phyloP scores from a whole-genome alignment of 2,329 filamentous ascomycete species.

The Colletotrichum australisinense region DNA sequence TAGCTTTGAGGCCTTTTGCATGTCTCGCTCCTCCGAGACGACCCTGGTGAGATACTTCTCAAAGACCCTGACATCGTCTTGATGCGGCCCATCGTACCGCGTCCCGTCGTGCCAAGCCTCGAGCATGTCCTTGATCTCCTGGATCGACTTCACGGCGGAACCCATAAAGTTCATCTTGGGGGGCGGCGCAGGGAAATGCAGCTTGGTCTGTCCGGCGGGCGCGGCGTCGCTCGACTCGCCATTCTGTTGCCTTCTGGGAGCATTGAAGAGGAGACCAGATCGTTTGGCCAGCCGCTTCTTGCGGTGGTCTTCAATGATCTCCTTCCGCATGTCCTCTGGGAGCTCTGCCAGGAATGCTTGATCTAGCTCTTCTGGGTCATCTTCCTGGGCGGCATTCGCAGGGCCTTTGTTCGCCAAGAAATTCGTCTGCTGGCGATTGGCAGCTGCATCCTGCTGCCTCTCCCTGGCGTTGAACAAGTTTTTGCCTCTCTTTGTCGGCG shows the following conservation, averaged over 20 bases:
- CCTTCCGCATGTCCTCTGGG: slow-evolving; percentile 81
- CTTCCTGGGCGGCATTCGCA: slow-evolving; percentile 42
- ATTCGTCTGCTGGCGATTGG: slow-evolving; percentile 78
- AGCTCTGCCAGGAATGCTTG: slow-evolving; percentile 83
- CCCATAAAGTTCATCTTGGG: slow-evolving; percentile 59
- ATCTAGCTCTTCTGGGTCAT: slow-evolving; percentile 66
- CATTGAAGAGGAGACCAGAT: slow-evolving; percentile 60
- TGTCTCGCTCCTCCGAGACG: slow-evolving; percentile 79
- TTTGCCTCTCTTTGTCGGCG: slow-evolving; percentile 75
- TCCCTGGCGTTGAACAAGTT: slow-evolving; percentile 58
- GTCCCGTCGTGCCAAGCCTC: slow-evolving; percentile 82
- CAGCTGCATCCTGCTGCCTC: slow-evolving; percentile 64
- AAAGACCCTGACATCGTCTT: slow-evolving; percentile 80
- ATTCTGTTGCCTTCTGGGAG: slow-evolving; percentile 42
- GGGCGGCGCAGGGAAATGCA: slow-evolving; percentile 60
- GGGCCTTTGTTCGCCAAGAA: slow-evolving; percentile 64
- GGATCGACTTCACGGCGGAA: slow-evolving; percentile 52
- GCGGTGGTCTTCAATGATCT: slow-evolving; percentile 82
- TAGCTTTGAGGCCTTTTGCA: slow-evolving; percentile 78
- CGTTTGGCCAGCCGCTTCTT: slow-evolving; percentile 70
- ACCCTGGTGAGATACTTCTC: slow-evolving; percentile 79
- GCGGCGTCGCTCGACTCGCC: slow-evolving; percentile 33
- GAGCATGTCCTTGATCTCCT: slow-evolving; percentile 79
- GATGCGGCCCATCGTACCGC: slow-evolving; percentile 78
- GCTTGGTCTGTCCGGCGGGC: slow-evolving; percentile 51